phyloP scores from a whole-genome alignment of 352 stramenopile genomes.

The Pythium rhizo-oryzae region DNA sequence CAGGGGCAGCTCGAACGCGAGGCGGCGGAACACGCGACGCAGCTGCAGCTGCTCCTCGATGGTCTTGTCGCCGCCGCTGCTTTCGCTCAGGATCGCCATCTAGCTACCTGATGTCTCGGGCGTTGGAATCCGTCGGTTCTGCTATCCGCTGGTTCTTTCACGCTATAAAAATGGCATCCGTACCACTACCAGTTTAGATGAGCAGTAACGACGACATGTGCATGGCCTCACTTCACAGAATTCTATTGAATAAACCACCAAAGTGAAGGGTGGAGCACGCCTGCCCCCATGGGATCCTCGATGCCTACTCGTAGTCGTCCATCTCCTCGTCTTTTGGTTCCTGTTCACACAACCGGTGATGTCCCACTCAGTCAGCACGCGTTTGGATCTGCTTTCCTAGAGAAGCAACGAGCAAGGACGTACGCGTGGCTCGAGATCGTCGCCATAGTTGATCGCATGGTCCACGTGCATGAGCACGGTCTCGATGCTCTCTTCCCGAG shows the following conservation, averaged over 20 bases:
- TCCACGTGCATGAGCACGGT: slow-evolving; percentile 96
- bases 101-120: not conserved
- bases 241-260: slow-evolving; percentile 13
- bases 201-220: too few relatives aligned
- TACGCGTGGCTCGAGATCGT: slow-evolving; percentile 93
- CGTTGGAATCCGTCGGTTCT: not conserved
- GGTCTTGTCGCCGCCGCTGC: slow-evolving; percentile 35
- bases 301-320: slow-evolving; percentile 21
- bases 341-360: slow-evolving; percentile 24
- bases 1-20: slow-evolving; percentile 68
- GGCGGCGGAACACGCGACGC: slow-evolving; percentile 63
- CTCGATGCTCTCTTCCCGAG: slow-evolving; percentile 96
- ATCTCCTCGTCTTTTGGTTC: slow-evolving; percentile 72
- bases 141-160: not conserved
- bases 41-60: slow-evolving; percentile 84
- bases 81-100: slow-evolving; percentile 27
- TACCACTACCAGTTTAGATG: too few relatives aligned
- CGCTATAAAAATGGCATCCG: not conserved
- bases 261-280: too few relatives aligned
- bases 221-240: not conserved
- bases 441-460: slow-evolving; percentile 97
- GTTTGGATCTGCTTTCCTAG: not conserved
- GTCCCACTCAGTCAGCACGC: not conserved
- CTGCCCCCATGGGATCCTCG: too few relatives aligned
- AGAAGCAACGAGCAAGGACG: slow-evolving; percentile 4